phyloP scores from a whole-genome alignment of 1,139 yeast genomes.

The Nakaseomyces nivariensis region DNA sequence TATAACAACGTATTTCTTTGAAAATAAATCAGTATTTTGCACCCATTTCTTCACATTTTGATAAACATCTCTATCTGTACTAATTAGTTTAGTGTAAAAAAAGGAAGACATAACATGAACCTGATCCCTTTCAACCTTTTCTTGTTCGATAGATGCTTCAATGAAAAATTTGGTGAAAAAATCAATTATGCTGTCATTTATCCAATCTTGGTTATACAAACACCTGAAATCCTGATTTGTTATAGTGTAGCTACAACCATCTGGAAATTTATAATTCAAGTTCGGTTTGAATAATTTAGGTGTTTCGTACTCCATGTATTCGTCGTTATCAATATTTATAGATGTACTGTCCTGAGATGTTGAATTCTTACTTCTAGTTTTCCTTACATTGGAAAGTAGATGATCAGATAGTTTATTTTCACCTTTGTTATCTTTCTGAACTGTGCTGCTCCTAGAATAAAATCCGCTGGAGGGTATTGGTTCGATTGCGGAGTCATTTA shows the following conservation, averaged over 20 bases:
- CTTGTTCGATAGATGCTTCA: slow-evolving; percentile 32
- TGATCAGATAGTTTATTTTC: slow-evolving; percentile 1
- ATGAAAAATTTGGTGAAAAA: slow-evolving; percentile 54
- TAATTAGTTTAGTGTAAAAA: slow-evolving; percentile 60
- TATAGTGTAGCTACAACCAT: slow-evolving; percentile 41
- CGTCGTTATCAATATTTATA: not conserved
- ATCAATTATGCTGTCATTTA: slow-evolving; percentile 64
- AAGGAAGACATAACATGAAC: slow-evolving; percentile 73
- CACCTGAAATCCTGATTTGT: slow-evolving; percentile 57
- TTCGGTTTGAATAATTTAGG: slow-evolving; percentile 50
- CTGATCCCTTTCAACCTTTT: slow-evolving; percentile 19
- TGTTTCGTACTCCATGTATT: slow-evolving; percentile 15
- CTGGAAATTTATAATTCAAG: slow-evolving; percentile 40
- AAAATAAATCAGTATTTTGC: slow-evolving; percentile 53
- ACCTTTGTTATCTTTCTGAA: not conserved
- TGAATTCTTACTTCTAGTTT: not conserved
- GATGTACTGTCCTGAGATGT: not conserved
- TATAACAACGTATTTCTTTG: slow-evolving; percentile 52
- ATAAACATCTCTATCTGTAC: slow-evolving; percentile 38
- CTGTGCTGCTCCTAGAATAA: not conserved
- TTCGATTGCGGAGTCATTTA: not conserved
- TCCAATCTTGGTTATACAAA: slow-evolving; percentile 62
- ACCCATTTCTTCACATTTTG: slow-evolving; percentile 74
- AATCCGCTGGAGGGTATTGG: not conserved
- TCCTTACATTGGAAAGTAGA: not conserved